Conservation (phyloP, 768 basidiomycete species). For the Gyrodon lividus region DNA sequence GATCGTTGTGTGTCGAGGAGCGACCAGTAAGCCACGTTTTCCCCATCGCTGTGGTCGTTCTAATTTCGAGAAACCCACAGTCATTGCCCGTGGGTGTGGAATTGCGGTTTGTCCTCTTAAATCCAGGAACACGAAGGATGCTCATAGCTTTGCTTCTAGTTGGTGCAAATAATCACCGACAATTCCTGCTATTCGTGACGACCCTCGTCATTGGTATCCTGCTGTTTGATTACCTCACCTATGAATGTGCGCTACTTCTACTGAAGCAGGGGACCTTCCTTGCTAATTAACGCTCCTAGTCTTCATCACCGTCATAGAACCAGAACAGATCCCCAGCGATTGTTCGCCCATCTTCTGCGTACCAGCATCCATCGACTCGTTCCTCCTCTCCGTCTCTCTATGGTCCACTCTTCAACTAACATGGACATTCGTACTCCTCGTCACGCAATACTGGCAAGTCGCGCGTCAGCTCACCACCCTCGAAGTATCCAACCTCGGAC, state of each 20-base stretch:
- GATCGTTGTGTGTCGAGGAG: constrained; percentile 86
- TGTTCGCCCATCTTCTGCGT: constrained; percentile 53
- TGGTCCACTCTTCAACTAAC: constrained; percentile 95
- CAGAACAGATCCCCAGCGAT: constrained; percentile 8
- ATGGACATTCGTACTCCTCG: constrained; percentile 89
- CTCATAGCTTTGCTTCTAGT: constrained; percentile 45
- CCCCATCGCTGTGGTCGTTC: background rate
- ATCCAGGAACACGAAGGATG: background rate
- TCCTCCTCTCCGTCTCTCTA: constrained; percentile 74
- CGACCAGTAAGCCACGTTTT: constrained; percentile 73
- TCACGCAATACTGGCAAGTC: constrained; percentile 89
- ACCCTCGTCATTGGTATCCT: constrained; percentile 80
- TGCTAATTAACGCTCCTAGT: constrained; percentile 37
- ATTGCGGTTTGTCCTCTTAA: constrained; percentile 66
- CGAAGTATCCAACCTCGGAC: constrained; percentile 92
- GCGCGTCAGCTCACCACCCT: constrained; percentile 93
- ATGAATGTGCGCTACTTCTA: constrained; percentile 59
- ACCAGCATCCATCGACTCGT: constrained; percentile 70
- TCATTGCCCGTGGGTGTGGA: constrained; percentile 99
- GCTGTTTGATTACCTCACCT: constrained; percentile 81
- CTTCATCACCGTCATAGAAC: constrained; percentile 44
- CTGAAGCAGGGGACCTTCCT: background rate
- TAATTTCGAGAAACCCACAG: constrained; percentile 38
- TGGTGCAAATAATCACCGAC: constrained; percentile 90
- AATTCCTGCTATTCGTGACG: constrained; percentile 90